Percentiles rank a stretch among this genome's conserved stretches.
These are phyloP conservation scores for Acer campestre DNA, from an alignment of 345 rosid species.

Conservation along the genomic window DNA sequence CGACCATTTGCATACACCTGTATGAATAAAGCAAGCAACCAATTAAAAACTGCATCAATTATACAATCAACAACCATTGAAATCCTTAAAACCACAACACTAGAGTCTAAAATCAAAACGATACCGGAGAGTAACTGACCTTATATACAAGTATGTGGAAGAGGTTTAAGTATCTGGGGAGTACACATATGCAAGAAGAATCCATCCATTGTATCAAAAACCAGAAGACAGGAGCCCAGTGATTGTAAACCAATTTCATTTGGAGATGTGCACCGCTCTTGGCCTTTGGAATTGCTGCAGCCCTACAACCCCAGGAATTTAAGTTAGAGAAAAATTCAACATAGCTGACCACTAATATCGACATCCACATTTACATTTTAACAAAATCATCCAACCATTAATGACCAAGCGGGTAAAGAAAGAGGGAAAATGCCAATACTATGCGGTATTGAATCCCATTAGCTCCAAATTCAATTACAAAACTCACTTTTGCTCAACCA, in stretches of 20 bases:
- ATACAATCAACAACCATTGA: not conserved
- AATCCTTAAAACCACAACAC: not conserved
- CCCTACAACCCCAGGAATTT: conserved; percentile 42
- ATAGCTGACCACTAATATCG: not conserved
- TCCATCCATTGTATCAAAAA: conserved; percentile 85
- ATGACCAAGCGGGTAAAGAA: not conserved
- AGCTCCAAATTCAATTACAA: not conserved
- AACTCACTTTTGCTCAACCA: not conserved
- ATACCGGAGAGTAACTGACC: conserved; percentile 40
- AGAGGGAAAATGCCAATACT: not conserved
- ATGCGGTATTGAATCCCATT: not conserved
- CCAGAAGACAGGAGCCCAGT: conserved; percentile 76
- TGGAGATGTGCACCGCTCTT: conserved; percentile 73
- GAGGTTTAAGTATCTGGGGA: conserved; percentile 81
- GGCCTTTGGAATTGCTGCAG: conserved; percentile 83
- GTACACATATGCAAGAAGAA: conserved; percentile 73
- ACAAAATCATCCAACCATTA: not conserved
- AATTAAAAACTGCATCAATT: conserved; percentile 1
- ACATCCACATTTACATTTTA: not conserved
- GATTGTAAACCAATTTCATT: conserved; percentile 88
- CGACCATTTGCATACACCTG: conserved; percentile 73
- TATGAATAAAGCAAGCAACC: conserved; percentile 10
- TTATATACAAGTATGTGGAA: conserved; percentile 83
- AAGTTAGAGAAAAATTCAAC: conserved; percentile 9
- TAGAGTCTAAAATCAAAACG: conserved; percentile 16